Evolutionary conservation across 2,329 filamentous ascomycete species (phyloP), one percentile per base, ranked within the genome.

Genomic region (Botrytis fragariae): DNA sequence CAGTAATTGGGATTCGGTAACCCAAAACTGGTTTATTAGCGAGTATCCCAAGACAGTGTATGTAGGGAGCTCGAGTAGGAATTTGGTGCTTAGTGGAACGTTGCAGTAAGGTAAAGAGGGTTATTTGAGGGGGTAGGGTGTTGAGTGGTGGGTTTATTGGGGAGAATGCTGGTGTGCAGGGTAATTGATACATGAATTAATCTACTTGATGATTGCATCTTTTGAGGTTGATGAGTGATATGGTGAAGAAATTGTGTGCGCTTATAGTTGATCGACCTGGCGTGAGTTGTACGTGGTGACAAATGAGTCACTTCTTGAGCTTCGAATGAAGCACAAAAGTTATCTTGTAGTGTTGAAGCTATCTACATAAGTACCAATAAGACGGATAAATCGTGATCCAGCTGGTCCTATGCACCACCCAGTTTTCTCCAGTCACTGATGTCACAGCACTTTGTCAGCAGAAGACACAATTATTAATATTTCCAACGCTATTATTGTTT

Each of bases 1-100:
- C 72, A 94, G 91, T 80, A 96, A 94, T 84, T 98, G 95, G 95
- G 93, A 97, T 77, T 84, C 88, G 0, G 86, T 79, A 2, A 82
- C 84, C 22, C 95, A 98, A 86, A 91, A 98, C 85, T 98, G 95
- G 95, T 87, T 94, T 69, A 61, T 81, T n/a, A 79, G 72, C 42
- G 12, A 29, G 7, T 79, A 76, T 67, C 78, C 77, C 0, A 81
- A 81, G 78, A 80, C 74, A 32, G 79, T 80, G 22, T 78, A 76
- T 75, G 77, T 81, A 0, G 80, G 80, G 1, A 79, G 78, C 20
- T 79, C 78, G 32, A 73, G 72, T 45, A 77, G 79, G 54, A 77
- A 77, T 62, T 64, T 81, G 64, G 68, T 67, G 7, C 60, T 79
- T 22, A 77, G 39, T 35, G 78, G 74, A 6, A 37, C 16, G 8